These are phyloP conservation scores for Litsea cubeba DNA, from an alignment of 164 flowering plant species.

Conservation along the genomic window DNA sequence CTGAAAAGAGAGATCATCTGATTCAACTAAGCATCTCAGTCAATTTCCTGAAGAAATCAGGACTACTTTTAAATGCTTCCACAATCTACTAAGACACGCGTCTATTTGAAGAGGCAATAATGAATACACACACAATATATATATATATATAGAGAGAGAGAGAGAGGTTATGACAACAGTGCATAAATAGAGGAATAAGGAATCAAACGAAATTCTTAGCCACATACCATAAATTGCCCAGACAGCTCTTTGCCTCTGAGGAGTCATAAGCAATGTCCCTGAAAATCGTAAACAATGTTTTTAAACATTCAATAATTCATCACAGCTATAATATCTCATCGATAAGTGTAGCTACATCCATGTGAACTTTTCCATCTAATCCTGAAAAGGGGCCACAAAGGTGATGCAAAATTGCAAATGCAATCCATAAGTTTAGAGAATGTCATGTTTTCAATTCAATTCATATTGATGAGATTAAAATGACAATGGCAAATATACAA, in stretches of 20 bases:
- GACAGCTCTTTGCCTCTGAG: conserved; percentile 69
- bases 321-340: not conserved
- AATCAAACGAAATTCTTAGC: not conserved
- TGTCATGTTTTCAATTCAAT: not conserved
- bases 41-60: no score
- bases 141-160: no score
- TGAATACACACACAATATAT: no score
- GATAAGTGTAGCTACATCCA: not conserved
- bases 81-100: no score
- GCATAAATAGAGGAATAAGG: not conserved
- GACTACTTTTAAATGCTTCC: no score
- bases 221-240: conserved; percentile 87
- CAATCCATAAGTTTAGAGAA: not conserved
- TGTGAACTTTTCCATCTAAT: not conserved
- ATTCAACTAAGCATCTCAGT: no score
- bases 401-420: not conserved
- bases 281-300: conserved; percentile 7
- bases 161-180: no score
- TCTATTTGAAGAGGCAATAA: no score
- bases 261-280: conserved; percentile 87
- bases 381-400: not conserved
- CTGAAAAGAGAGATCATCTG: no score
- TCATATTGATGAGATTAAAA: not conserved
- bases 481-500: not conserved
- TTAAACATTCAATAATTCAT: not conserved